A percentile compares a stretch with the other conserved stretches of the same genome.
Evolutionary conservation across 164 flowering plant species (phyloP).

Genomic region (Dillenia suffruticosa): DNA sequence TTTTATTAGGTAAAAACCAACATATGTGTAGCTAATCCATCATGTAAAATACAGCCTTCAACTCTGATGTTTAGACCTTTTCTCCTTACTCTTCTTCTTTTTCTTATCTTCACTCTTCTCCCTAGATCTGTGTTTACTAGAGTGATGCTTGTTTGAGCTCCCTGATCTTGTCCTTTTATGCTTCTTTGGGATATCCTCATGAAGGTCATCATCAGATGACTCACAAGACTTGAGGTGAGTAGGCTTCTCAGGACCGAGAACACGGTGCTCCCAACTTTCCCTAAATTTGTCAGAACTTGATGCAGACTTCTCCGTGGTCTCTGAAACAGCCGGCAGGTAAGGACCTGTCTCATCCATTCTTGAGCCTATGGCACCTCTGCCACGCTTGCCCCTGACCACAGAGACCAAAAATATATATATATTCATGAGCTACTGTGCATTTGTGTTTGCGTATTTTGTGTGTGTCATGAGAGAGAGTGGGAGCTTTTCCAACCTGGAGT

Average conservation of each 20-base stretch:
- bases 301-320: conserved; percentile 16
- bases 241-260: conserved; percentile 71
- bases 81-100: conserved; percentile 34
- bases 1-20: no score
- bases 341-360: conserved; percentile 98
- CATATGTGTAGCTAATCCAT: no score
- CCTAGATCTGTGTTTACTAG: conserved; percentile 40
- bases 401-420: no score
- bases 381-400: conserved; percentile 72
- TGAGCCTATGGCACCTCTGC: conserved; percentile 84
- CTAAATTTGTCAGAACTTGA: conserved; percentile 18
- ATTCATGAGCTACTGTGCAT: no score
- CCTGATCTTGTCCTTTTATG: conserved; percentile 17
- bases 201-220: conserved; percentile 31
- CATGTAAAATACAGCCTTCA: no score
- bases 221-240: conserved; percentile 17
- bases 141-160: conserved; percentile 31
- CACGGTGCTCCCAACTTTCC: conserved; percentile 30
- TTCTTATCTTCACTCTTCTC: conserved; percentile 32
- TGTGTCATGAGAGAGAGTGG: no score
- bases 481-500: conserved; percentile 47
- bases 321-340: conserved; percentile 43
- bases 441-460: no score
- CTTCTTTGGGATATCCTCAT: conserved; percentile 22
- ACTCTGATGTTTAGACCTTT: conserved; percentile 22